phyloP scores from a whole-genome alignment of 768 basidiomycete species.

The Vishniacozyma victoriae region DNA sequence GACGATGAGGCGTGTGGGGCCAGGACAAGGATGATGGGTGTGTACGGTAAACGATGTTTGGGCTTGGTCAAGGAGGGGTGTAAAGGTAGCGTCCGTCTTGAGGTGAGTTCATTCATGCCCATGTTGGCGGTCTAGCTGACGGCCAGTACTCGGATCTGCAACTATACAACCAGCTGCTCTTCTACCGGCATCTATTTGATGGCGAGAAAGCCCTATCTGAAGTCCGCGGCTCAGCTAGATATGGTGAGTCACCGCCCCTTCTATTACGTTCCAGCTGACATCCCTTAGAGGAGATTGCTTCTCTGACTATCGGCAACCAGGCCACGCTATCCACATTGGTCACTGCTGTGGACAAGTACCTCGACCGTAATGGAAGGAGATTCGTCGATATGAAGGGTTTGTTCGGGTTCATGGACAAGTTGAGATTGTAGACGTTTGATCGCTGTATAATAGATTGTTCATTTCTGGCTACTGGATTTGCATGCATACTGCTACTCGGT shows the following conservation, averaged over 20 bases:
- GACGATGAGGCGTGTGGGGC: slow-evolving; percentile 76
- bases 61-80: slow-evolving; percentile 55
- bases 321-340: slow-evolving; percentile 55
- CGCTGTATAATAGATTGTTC: too few relatives aligned
- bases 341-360: slow-evolving; percentile 64
- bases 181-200: slow-evolving; percentile 74
- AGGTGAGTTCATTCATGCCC: slow-evolving; percentile 53
- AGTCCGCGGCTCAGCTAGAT: slow-evolving; percentile 51
- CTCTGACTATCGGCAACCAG: slow-evolving; percentile 54
- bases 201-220: slow-evolving; percentile 57
- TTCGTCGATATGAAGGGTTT: slow-evolving; percentile 77
- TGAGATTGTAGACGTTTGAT: slow-evolving; percentile 27
- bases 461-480: too few relatives aligned
- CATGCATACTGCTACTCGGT: too few relatives aligned
- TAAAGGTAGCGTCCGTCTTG: slow-evolving; percentile 63
- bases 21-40: slow-evolving; percentile 87
- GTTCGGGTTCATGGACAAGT: slow-evolving; percentile 66
- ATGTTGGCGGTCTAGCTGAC: not conserved
- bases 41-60: slow-evolving; percentile 79
- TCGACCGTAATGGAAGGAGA: slow-evolving; percentile 78
- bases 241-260: slow-evolving; percentile 34
- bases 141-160: slow-evolving; percentile 72
- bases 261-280: not conserved
- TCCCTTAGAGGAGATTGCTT: slow-evolving; percentile 55
- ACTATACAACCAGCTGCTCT: slow-evolving; percentile 85